A percentile compares a stretch with the other conserved stretches of the same genome.
Conservation (phyloP, 352 stramenopile genomes). For the Globisporangium viniferum region DNA sequence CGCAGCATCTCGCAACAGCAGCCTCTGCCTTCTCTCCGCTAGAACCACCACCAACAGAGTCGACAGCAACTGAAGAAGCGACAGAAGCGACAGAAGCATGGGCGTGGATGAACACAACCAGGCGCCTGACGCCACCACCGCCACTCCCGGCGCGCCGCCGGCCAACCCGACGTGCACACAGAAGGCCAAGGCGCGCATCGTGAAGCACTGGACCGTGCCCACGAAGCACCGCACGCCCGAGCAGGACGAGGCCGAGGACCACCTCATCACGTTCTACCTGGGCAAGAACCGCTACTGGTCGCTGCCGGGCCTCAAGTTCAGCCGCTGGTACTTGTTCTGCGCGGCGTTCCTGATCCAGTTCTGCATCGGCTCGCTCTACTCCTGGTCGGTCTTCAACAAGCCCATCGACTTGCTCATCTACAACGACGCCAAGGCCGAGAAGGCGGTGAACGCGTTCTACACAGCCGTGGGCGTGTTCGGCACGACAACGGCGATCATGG, state of each 20-base stretch:
- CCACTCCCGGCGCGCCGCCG: neutral
- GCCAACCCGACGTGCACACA: constrained; percentile 31
- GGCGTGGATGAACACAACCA: constrained; percentile 13
- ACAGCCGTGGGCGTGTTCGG: constrained; percentile 63
- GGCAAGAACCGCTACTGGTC: constrained; percentile 53
- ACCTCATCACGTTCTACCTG: constrained; percentile 48
- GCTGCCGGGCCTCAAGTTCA: constrained; percentile 42
- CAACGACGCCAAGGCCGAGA: constrained; percentile 39
- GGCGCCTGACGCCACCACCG: constrained; percentile 5
- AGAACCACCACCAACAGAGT: too few species aligned
- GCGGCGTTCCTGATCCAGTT: constrained; percentile 69
- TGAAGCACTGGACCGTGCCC: constrained; percentile 49
- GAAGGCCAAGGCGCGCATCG: constrained; percentile 24
- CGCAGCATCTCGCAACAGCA: neutral
- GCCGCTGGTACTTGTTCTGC: constrained; percentile 64
- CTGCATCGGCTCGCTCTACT: constrained; percentile 72
- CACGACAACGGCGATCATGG: constrained; percentile 57
- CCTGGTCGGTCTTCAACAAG: constrained; percentile 75
- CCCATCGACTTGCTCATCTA: constrained; percentile 58
- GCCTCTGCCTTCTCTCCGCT: neutral
- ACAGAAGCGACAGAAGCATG: constrained; percentile 13
- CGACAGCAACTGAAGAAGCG: neutral
- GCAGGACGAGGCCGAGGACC: constrained; percentile 52
- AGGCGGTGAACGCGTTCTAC: constrained; percentile 75
- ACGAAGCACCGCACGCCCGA: constrained; percentile 34